These are phyloP conservation scores for Hypocrella siamensis DNA, from an alignment of 2,329 filamentous ascomycete species.

Conservation along the genomic window DNA sequence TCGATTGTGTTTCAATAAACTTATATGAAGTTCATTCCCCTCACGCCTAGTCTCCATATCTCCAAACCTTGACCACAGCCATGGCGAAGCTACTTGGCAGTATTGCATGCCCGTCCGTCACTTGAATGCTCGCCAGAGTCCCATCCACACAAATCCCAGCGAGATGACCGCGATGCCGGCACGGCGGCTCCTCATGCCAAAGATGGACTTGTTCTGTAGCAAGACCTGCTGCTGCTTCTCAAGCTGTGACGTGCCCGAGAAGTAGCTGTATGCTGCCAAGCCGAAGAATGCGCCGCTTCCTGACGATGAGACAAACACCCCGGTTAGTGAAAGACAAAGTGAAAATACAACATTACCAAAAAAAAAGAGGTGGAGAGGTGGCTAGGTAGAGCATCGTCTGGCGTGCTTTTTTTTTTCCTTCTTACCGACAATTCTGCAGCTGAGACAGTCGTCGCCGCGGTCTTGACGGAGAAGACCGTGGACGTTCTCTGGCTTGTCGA, in stretches of 20 bases:
- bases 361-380: neutral
- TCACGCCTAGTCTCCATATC: neutral
- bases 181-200: conserved; percentile 57
- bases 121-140: conserved; percentile 50
- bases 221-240: conserved; percentile 49
- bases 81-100: neutral
- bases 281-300: conserved; percentile 62
- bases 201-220: conserved; percentile 50
- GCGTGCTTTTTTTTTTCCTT: conserved; percentile 7
- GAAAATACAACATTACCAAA: neutral
- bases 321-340: neutral
- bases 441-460: conserved; percentile 48
- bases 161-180: conserved; percentile 54
- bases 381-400: neutral
- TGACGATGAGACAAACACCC: conserved; percentile 15
- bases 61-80: neutral
- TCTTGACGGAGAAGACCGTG: conserved; percentile 41
- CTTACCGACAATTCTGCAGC: conserved; percentile 58
- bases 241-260: conserved; percentile 58
- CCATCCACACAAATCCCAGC: conserved; percentile 50
- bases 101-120: conserved; percentile 11
- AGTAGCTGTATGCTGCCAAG: conserved; percentile 63
- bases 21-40: too few species aligned
- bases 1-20: too few species aligned
- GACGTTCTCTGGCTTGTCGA: conserved; percentile 46